Conservation (phyloP, 2,329 filamentous ascomycete genomes). For the Cercospora sojina region DNA sequence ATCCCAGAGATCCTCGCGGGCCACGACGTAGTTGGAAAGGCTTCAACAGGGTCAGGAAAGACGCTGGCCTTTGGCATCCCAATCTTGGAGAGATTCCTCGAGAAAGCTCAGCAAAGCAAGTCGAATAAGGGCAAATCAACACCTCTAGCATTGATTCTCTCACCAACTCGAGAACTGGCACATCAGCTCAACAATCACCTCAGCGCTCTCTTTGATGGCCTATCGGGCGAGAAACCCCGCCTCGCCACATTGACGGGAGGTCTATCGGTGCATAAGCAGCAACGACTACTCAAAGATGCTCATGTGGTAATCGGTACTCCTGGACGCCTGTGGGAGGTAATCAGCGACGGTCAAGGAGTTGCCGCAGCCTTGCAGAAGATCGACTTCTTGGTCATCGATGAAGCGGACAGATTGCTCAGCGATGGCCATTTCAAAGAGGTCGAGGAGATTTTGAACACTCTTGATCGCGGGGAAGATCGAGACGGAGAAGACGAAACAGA, state of each 20-base stretch:
- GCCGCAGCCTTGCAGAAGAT: conserved; percentile 70
- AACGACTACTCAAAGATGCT: conserved; percentile 75
- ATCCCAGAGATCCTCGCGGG: conserved; percentile 82
- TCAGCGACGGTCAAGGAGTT: conserved; percentile 70
- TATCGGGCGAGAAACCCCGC: conserved; percentile 55
- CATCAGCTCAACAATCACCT: conserved; percentile 88
- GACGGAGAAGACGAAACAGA: conserved; percentile 45
- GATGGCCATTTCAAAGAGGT: conserved; percentile 95
- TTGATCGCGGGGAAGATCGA: conserved; percentile 64
- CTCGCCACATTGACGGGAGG: conserved; percentile 91
- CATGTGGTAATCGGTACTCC: conserved; percentile 87
- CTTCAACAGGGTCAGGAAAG: conserved; percentile 93
- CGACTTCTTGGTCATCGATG: conserved; percentile 83
- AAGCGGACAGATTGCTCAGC: conserved; percentile 87
- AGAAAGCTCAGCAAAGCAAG: conserved; percentile 35
- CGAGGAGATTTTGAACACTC: conserved; percentile 76
- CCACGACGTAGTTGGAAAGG: conserved; percentile 92
- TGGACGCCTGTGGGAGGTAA: conserved; percentile 89
- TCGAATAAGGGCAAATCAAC: conserved; percentile 36
- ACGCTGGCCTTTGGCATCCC: conserved; percentile 93
- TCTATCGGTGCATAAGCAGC: conserved; percentile 90
- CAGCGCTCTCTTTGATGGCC: conserved; percentile 67
- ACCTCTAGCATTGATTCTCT: conserved; percentile 77
- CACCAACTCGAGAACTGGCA: conserved; percentile 88
- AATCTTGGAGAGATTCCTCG: conserved; percentile 80